These are phyloP conservation scores for Neofusicoccum kwambonambiense DNA, from an alignment of 2,329 filamentous ascomycete genomes.

Conservation along the genomic window DNA sequence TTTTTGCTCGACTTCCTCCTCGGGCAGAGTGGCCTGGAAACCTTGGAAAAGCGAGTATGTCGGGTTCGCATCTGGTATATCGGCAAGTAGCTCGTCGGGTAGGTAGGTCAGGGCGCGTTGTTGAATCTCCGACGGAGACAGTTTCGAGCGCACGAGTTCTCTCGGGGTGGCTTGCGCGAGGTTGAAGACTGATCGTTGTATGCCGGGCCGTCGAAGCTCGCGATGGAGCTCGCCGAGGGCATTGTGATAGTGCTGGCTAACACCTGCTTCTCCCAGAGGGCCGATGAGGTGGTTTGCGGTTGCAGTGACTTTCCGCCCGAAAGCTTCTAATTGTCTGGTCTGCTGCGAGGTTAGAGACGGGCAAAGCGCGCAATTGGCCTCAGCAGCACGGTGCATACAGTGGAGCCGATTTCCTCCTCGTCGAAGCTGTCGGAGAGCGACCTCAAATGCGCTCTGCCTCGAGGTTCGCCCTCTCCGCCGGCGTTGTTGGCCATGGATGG, in stretches of 20 bases:
- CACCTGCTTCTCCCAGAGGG: slow-evolving; percentile 43
- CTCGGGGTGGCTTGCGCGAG: slow-evolving; percentile 90
- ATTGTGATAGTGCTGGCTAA: slow-evolving; percentile 71
- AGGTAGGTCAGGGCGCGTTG: slow-evolving; percentile 86
- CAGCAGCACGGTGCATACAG: not conserved
- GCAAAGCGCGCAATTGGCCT: not conserved
- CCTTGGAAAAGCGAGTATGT: slow-evolving; percentile 94
- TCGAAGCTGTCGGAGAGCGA: slow-evolving; percentile 7
- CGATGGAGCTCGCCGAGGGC: slow-evolving; percentile 88
- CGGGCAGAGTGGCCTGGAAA: slow-evolving; percentile 84
- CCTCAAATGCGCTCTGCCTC: slow-evolving; percentile 24
- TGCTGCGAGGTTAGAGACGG: slow-evolving; percentile 38
- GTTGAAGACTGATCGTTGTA: slow-evolving; percentile 88
- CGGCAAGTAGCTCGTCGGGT: slow-evolving; percentile 82
- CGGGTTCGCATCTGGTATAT: slow-evolving; percentile 84
- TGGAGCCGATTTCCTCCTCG: slow-evolving; percentile 9
- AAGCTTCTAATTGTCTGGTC: slow-evolving; percentile 87
- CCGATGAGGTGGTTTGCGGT: slow-evolving; percentile 89
- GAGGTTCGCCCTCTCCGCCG: slow-evolving; percentile 29
- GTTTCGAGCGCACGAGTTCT: slow-evolving; percentile 85
- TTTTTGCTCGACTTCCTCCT: slow-evolving; percentile 63
- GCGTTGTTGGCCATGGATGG: slow-evolving; percentile 29
- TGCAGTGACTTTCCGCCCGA: slow-evolving; percentile 90
- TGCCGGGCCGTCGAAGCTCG: slow-evolving; percentile 76
- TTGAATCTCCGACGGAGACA: slow-evolving; percentile 90